Evolutionary conservation across 768 basidiomycete genomes (phyloP), one percentile per base, ranked within the genome.

Genomic region (Pulveroboletus frians): DNA sequence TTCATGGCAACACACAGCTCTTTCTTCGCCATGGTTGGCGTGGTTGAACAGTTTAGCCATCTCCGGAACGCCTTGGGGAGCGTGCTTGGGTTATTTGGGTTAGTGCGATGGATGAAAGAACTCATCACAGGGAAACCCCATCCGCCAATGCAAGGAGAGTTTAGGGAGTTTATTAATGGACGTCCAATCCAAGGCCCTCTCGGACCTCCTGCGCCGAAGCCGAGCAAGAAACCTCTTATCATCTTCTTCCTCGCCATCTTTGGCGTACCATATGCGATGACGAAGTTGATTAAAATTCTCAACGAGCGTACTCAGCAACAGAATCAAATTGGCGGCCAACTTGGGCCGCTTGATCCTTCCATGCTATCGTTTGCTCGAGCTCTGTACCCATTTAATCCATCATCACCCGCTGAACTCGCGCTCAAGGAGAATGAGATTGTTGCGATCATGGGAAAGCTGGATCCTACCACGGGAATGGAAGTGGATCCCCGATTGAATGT

Each of bases 1-100:
- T 97, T 95, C 70, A 89, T 97, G 85, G 95, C 95, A 3, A 95
- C 92, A 0, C 92, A 95, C 67, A 92, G 89, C 1, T 88, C 84
- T 9, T 95, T 95, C 70, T 95, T 94, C 66, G 92, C 92, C 49
- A 92, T 95, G 85, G 92, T 94, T 43, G 90, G 92, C 53, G 95
- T 99, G 39, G 78, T 94, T 34, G 96, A 99, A 62, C 96, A 99
- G 63, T 86, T 99, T 60, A 84, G 83, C 3, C 90, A 92, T 58
- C 80, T 97, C 37, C 80, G 92, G 43, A 88, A 94, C 56, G 94
- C 92, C 11, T 77, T 98, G 15, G 94, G 92, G 20, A 93, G 93
- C 63, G 92, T 98, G 0, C 75, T 98, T 5, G 92, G 92, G 29
- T 68, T 98, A 31, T 97, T 99, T 61, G 91, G 92, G 4, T 77